A percentile compares a stretch with the other conserved stretches of the same genome.
These are phyloP conservation scores for Neofusicoccum cordaticola DNA, from an alignment of 2,329 filamentous ascomycete species.

Conservation along the genomic window DNA sequence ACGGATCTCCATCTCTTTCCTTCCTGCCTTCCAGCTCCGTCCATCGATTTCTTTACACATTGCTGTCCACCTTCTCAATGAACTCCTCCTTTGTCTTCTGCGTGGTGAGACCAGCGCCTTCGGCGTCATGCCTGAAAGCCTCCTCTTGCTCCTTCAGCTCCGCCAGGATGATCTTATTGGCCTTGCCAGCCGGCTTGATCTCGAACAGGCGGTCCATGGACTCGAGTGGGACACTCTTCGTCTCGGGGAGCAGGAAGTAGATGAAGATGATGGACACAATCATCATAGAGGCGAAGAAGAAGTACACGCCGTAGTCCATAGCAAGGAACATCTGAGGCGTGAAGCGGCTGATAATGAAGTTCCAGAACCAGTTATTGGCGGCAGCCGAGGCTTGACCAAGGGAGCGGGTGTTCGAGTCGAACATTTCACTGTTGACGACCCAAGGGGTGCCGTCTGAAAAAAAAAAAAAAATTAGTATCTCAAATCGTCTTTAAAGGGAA, in stretches of 20 bases:
- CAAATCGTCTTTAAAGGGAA: slow-evolving; percentile 49
- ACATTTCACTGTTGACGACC: slow-evolving; percentile 67
- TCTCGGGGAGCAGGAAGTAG: slow-evolving; percentile 44
- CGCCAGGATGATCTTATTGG: slow-evolving; percentile 39
- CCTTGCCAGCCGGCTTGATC: slow-evolving; percentile 41
- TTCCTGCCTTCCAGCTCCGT: not conserved
- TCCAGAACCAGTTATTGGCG: slow-evolving; percentile 70
- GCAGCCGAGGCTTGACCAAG: slow-evolving; percentile 71
- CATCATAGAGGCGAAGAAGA: slow-evolving; percentile 51
- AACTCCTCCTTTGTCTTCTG: slow-evolving; percentile 15
- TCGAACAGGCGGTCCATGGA: slow-evolving; percentile 48
- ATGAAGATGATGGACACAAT: slow-evolving; percentile 45
- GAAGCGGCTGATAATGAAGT: slow-evolving; percentile 67
- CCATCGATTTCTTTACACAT: not conserved
- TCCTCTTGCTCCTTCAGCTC: slow-evolving; percentile 39
- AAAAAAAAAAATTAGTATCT: slow-evolving; percentile 51
- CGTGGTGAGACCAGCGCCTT: slow-evolving; percentile 30
- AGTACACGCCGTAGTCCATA: slow-evolving; percentile 45
- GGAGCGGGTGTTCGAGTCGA: slow-evolving; percentile 65
- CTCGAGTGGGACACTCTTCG: slow-evolving; percentile 46
- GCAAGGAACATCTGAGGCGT: slow-evolving; percentile 59
- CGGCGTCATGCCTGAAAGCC: slow-evolving; percentile 42
- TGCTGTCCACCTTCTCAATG: slow-evolving; percentile 18
- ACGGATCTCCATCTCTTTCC: not conserved
- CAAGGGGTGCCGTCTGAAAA: slow-evolving; percentile 62